These are phyloP conservation scores for Lyophyllum decastes DNA, from an alignment of 768 basidiomycete species.

Conservation along the genomic window DNA sequence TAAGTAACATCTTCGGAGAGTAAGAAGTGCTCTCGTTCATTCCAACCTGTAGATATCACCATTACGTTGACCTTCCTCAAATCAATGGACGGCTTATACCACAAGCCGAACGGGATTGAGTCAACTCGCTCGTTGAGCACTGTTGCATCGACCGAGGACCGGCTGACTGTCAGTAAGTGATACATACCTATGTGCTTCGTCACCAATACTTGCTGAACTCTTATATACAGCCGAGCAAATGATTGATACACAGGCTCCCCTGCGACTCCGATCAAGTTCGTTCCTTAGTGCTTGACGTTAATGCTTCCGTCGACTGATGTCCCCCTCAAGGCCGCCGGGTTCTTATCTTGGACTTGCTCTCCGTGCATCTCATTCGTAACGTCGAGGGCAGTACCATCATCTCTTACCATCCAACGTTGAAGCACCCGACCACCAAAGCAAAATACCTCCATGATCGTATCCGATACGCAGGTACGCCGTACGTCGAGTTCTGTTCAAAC, in stretches of 20 bases:
- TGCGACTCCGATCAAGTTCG: slow-evolving; percentile 33
- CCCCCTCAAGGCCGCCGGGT: slow-evolving; percentile 23
- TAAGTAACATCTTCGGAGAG: slow-evolving; percentile 27
- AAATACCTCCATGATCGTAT: slow-evolving; percentile 46
- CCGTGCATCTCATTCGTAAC: slow-evolving; percentile 49
- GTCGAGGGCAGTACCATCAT: slow-evolving; percentile 48
- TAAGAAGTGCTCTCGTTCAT: not conserved
- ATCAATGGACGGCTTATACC: slow-evolving; percentile 31
- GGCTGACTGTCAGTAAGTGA: slow-evolving; percentile 16
- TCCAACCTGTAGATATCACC: slow-evolving; percentile 49
- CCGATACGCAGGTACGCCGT: slow-evolving; percentile 42
- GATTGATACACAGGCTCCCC: slow-evolving; percentile 44
- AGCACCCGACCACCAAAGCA: slow-evolving; percentile 41
- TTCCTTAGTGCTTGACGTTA: not conserved
- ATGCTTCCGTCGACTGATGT: not conserved
- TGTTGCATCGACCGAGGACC: slow-evolving; percentile 13
- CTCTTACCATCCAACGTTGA: slow-evolving; percentile 45
- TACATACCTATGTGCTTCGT: slow-evolving; percentile 1
- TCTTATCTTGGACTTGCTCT: slow-evolving; percentile 47
- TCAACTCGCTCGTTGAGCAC: slow-evolving; percentile 8
- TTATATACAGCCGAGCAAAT: slow-evolving; percentile 23
- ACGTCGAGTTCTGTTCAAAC: not conserved
- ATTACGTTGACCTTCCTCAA: slow-evolving; percentile 57
- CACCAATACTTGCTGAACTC: not conserved
- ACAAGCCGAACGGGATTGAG: not conserved